A percentile compares a stretch with the other conserved stretches of the same genome.
Conservation (phyloP, 192 early-diverging fungal species). For the Backusella mclennaniae region DNA sequence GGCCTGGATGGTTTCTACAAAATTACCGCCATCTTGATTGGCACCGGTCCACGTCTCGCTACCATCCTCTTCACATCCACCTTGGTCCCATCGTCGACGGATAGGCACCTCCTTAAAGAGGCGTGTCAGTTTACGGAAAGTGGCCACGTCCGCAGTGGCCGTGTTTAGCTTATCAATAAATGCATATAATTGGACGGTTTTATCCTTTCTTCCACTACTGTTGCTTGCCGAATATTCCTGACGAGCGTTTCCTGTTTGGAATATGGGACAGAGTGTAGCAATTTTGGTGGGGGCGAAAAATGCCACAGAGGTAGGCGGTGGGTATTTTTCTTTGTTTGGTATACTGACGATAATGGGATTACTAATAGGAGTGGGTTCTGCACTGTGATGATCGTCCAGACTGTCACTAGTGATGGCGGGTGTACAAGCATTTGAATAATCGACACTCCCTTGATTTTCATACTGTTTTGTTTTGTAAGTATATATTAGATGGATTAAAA, state of each 20-base stretch:
- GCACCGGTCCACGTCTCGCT: slow-evolving; percentile 28
- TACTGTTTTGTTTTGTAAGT: not conserved
- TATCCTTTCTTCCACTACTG: not conserved
- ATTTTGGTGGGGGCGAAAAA: slow-evolving; percentile 1
- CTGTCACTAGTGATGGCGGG: not conserved
- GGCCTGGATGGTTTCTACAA: slow-evolving; percentile 27
- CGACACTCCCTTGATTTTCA: not conserved
- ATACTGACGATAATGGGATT: not conserved
- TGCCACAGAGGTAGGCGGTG: not conserved
- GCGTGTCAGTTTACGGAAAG: slow-evolving; percentile 28
- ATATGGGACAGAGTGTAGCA: slow-evolving; percentile 3
- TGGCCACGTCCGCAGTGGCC: not conserved
- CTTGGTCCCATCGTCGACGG: slow-evolving; percentile 31
- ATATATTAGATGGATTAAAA: not conserved
- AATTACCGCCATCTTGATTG: slow-evolving; percentile 29
- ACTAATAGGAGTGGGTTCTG: not conserved
- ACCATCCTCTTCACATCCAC: slow-evolving; percentile 20
- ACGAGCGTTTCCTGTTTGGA: slow-evolving; percentile 2
- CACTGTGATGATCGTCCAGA: not conserved
- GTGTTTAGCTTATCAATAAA: slow-evolving; percentile 18
- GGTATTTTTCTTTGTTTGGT: slow-evolving; percentile 11
- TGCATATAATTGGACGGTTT: slow-evolving; percentile 4
- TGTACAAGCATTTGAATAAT: not conserved
- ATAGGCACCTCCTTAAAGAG: slow-evolving; percentile 30
- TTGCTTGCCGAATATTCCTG: not conserved